Evolutionary conservation across 768 basidiomycete species (phyloP), one percentile per base, ranked within the genome.

Genomic region (Pleurotus salmoneostramineus): DNA sequence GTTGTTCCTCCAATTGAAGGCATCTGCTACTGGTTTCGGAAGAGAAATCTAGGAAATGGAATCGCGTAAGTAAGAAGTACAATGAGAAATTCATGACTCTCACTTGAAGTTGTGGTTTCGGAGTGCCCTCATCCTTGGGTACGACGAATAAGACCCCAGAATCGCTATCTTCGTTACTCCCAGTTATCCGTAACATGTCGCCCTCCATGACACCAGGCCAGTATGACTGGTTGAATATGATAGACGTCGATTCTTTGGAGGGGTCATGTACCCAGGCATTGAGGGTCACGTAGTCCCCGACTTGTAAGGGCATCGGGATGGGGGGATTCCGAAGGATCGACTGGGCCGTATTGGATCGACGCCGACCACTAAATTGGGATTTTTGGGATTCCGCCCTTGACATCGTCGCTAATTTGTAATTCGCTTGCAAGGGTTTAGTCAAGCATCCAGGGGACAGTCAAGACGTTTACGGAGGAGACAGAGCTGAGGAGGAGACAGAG

Each of bases 131-230:
- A 50, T 91, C 85, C 61, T 76, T 82, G 15, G 82, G 81, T 8
- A 87, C 87, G 8, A 80, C 77, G 67, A 93, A 91, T 36, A 93
- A 73, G 56, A 79, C 88, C 64, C 63, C 81, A 66, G 65, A 65
- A 14, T 70, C 66, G 15, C 65, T 61, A 17, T 75, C 72, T 54
- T 73, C 72, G 47, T 72, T 71, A 55, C 65, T 70, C 11, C 58
- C 61, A 21, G 72, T 67, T 10, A 92, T 81, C 56, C 82, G 78
- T 43, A 93, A 65, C 66, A 91, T 72, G 64, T 93, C 91, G 6
- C 90, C 92, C 62, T 89, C 87, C 46, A 77, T 74, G 34, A 91
- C 87, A 2, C 92, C 92, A 5, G 89, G 88, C 87, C 89, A 91
- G 68, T 77, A 83, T 8, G 83, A 74, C 45, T 86, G 87, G 62